Base-by-base conservation (phyloP, 768 basidiomycete genomes). In the Crucibulum laeve region DNA sequence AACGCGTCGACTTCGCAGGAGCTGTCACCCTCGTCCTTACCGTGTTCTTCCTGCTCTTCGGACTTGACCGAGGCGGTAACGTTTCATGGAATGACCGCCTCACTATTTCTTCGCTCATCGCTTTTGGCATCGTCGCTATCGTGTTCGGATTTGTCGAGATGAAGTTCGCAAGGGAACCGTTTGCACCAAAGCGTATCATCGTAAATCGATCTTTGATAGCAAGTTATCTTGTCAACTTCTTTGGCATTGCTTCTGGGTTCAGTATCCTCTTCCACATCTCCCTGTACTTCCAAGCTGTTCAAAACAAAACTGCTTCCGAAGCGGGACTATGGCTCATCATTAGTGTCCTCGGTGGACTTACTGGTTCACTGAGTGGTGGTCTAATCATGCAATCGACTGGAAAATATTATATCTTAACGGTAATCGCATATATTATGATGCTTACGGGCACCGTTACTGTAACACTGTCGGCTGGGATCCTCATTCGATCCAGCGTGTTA, bases 1-100 rank as follows among this genome's bases (percentile, higher is more conserved):
- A 69, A 44, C 73, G 82, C 14, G 65, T 87, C 45, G 84, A 87
- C 61, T 83, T 83, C 50, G 60, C 62, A 3, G 84, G 84, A 14
- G 79, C 82, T 1, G 30, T 73, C 33, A 64, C 71, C 4, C 75
- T 85, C 34, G 70, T 84, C 18, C 42, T 73, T n/a, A 61, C 77
- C 18, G 64, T 82, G 15, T 77, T 79, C 58, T 63, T 67, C 52
- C 68, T 86, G 3, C 72, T 86, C 28, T 64, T 80, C 42, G 79
- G 70, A 1, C 63, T 84, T 7, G 80, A 84, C 49, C 61, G 71
- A 13, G 77, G 75, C 1, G 74, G 75, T 4, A 74, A 77, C 51
- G 50, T 70, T 3, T 63, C 76, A 3, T 79, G 76, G 77, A 49
- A 43, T 11, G 71, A 74, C 48, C 43, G 25, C 7, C 49, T 64